Base-by-base conservation (phyloP, 306 rosid species). In the Dryas alaskensis region DNA sequence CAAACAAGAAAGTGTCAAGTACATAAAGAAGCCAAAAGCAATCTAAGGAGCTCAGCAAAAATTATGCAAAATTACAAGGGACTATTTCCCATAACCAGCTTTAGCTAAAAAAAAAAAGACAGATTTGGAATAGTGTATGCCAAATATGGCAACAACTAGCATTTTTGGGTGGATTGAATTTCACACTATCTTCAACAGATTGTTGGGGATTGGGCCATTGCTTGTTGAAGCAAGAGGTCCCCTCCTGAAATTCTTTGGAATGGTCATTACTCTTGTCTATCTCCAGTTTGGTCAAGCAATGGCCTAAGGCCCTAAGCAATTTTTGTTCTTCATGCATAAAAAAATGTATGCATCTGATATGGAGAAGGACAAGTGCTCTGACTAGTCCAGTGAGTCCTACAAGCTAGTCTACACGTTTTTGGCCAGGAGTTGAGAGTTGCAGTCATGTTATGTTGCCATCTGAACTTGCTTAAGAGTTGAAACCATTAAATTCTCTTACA, bases 111-210 rank as follows among this genome's bases (percentile, higher is more conserved):
- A 31, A 31, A 31, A 31, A 2, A 0, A 31, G 37, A 31, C 37
- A 31, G 5, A 4, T 51, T 10, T 40, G 63, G 44, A 51, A 62
- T 43, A 2, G 59, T 67, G 57, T 31, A 31, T 47, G 7, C 17
- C 11, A 11, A 31, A 31, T 16, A 39, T 37, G 49, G 55, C 37
- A 69, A 69, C 46, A 69, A 49, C 31, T 4, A 37, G 48, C 60
- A 69, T 10, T 52, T 44, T 67, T 60, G 66, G 67, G 47, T 44
- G 65, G 76, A 45, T 47, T 17, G 11, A 72, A 58, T 22, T 58
- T 27, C 40, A 58, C 76, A 25, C 31, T 5, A 72, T 13, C 54
- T 45, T 58, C 10, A 39, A 10, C 16, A 11, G 4, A 6, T 45
- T 60, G 5, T 45, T 45, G 61, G 57, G 7, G 31, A 48, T 9